A percentile compares a stretch with the other conserved stretches of the same genome.
phyloP scores from a whole-genome alignment of 2,329 filamentous ascomycete genomes.

The Apiospora phragmitis region DNA sequence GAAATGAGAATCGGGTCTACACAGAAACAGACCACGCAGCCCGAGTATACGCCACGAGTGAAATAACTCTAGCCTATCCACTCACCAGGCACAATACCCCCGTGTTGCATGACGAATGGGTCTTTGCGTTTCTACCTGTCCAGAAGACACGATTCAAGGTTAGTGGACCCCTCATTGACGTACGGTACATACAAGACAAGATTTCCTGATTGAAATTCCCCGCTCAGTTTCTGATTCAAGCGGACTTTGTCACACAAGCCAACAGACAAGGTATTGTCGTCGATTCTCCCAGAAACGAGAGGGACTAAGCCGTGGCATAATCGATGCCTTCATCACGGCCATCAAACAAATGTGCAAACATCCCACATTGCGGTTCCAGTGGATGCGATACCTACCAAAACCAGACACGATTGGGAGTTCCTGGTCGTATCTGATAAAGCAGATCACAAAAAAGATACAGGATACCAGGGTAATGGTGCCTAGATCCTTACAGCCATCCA shows the following conservation, averaged over 20 bases:
- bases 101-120: conserved; percentile 26
- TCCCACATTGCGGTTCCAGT: conserved; percentile 38
- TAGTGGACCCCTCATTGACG: not conserved
- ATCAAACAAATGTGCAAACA: conserved; percentile 40
- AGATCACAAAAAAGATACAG: not conserved
- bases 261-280: conserved; percentile 42
- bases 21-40: not conserved
- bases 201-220: not conserved
- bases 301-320: conserved; percentile 35
- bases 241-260: conserved; percentile 49
- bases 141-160: conserved; percentile 36
- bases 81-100: conserved; percentile 36
- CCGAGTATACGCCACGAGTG: conserved; percentile 12
- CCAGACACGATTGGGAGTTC: not conserved
- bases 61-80: conserved; percentile 49
- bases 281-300: conserved; percentile 41
- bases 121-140: conserved; percentile 49
- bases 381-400: conserved; percentile 39
- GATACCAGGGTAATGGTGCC: not conserved
- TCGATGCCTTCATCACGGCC: conserved; percentile 39
- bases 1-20: conserved; percentile 11
- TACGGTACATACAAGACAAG: not conserved
- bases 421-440: not conserved
- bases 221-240: conserved; percentile 47
- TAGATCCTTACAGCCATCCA: not conserved